These are phyloP conservation scores for Peltaster fructicola DNA, from an alignment of 2,329 filamentous ascomycete species.

Conservation along the genomic window DNA sequence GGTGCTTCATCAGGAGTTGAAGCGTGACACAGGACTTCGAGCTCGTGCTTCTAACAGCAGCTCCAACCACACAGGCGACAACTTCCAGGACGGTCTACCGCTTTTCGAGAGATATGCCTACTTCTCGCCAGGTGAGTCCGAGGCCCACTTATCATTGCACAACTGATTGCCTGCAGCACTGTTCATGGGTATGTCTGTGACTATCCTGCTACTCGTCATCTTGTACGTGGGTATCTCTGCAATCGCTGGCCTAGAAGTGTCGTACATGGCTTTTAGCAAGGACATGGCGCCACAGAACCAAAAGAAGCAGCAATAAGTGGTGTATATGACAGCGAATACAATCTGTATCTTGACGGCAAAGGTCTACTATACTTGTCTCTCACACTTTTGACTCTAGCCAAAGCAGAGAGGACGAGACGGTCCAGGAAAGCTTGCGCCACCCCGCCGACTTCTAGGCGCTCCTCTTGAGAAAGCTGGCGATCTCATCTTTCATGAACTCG, in stretches of 20 bases:
- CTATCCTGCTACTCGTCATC: conserved; percentile 56
- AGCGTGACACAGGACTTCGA: conserved; percentile 40
- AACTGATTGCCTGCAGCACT: conserved; percentile 39
- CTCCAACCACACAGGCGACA: conserved; percentile 8
- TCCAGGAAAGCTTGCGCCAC: too few relatives aligned
- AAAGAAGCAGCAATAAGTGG: conserved; percentile 58
- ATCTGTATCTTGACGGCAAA: too few relatives aligned
- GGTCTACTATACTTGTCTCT: too few relatives aligned
- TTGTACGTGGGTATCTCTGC: conserved; percentile 62
- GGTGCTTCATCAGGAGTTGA: conserved; percentile 53
- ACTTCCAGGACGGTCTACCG: conserved; percentile 25
- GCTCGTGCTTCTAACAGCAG: too few relatives aligned
- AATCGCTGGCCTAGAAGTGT: conserved; percentile 65
- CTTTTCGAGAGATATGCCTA: conserved; percentile 92
- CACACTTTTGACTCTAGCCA: too few relatives aligned
- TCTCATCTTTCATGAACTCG: conserved; percentile 13
- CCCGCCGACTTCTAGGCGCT: too few relatives aligned
- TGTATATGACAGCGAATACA: too few relatives aligned
- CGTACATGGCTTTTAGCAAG: conserved; percentile 91
- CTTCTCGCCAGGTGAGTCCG: conserved; percentile 59
- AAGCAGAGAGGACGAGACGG: too few relatives aligned
- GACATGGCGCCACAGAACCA: conserved; percentile 79
- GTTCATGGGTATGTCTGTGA: conserved; percentile 67
- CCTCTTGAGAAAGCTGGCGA: conserved; percentile 8
- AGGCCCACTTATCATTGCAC: conserved; percentile 1